phyloP scores from a whole-genome alignment of 352 stramenopile genomes.

The Thalassiosira mediterranea region DNA sequence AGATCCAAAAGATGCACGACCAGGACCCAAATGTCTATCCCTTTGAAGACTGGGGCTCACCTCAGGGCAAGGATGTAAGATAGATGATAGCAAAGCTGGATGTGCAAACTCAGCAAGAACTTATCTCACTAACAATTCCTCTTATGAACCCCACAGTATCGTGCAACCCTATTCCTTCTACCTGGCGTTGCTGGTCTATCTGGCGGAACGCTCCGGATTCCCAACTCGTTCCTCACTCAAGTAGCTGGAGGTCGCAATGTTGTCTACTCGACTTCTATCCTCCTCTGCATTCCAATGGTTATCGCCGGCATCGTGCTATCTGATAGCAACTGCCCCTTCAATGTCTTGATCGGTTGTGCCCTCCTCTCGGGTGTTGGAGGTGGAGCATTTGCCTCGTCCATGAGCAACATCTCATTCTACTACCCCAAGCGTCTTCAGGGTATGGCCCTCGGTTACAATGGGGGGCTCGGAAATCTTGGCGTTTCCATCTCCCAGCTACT shows the following conservation, averaged over 20 bases:
- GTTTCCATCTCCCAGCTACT: slow-evolving; percentile 36
- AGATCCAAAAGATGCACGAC: slow-evolving; percentile 52
- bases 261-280: slow-evolving; percentile 31
- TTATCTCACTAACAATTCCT: no score
- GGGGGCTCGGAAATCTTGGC: slow-evolving; percentile 41
- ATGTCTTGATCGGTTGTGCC: slow-evolving; percentile 16
- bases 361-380: slow-evolving; percentile 38
- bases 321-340: slow-evolving; percentile 23
- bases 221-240: slow-evolving; percentile 47
- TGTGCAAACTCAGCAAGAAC: no score
- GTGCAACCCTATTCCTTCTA: slow-evolving; percentile 29
- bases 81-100: no score
- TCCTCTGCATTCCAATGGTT: slow-evolving; percentile 43
- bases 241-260: slow-evolving; percentile 39
- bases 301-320: slow-evolving; percentile 28
- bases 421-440: slow-evolving; percentile 41
- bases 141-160: no score
- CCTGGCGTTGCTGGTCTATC: slow-evolving; percentile 38
- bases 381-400: slow-evolving; percentile 37
- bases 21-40: slow-evolving; percentile 27
- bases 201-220: slow-evolving; percentile 47
- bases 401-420: slow-evolving; percentile 49
- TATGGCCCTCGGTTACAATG: slow-evolving; percentile 36
- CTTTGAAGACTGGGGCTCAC: slow-evolving; percentile 36
- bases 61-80: slow-evolving; percentile 23